These are phyloP conservation scores for Diaporthe vexans DNA, from an alignment of 2,329 filamentous ascomycete genomes.

Conservation along the genomic window DNA sequence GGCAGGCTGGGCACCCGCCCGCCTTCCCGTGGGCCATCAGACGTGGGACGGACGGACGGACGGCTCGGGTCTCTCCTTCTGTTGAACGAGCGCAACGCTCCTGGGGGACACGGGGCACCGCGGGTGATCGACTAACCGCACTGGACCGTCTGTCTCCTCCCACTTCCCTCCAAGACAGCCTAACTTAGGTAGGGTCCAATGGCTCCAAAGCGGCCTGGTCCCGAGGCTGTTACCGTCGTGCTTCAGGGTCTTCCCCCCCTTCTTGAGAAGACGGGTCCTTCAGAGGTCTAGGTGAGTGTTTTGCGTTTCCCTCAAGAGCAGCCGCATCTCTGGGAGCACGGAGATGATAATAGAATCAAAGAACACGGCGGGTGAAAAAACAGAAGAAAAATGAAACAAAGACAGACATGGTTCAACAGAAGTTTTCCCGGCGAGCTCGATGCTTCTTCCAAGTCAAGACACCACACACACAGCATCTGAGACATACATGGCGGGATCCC, in stretches of 20 bases:
- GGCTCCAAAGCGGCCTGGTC: background rate
- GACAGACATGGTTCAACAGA: background rate
- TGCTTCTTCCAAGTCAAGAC: slow-evolving; percentile 7
- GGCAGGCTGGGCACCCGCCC: background rate
- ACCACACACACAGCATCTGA: background rate
- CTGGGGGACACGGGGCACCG: background rate
- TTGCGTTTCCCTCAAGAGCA: background rate
- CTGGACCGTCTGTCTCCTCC: background rate
- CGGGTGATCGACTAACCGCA: slow-evolving; percentile 31
- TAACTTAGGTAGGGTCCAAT: background rate
- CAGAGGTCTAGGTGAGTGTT: too few species aligned
- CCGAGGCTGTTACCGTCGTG: background rate
- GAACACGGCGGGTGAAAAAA: background rate
- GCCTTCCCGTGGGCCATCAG: slow-evolving; percentile 8
- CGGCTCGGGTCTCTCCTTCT: slow-evolving; percentile 20
- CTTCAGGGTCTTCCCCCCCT: background rate
- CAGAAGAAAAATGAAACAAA: background rate
- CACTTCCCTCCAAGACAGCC: background rate
- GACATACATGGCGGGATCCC: slow-evolving; percentile 7
- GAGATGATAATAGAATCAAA: background rate
- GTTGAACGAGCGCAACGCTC: background rate
- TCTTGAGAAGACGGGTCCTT: background rate
- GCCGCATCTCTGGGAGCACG: background rate
- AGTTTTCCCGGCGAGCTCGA: background rate
- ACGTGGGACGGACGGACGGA: slow-evolving; percentile 18